Evolutionary conservation across 495 filamentous ascomycete genomes (phyloP), one percentile per base, ranked within the genome.

Genomic region (Thermochaetoides thermophila): DNA sequence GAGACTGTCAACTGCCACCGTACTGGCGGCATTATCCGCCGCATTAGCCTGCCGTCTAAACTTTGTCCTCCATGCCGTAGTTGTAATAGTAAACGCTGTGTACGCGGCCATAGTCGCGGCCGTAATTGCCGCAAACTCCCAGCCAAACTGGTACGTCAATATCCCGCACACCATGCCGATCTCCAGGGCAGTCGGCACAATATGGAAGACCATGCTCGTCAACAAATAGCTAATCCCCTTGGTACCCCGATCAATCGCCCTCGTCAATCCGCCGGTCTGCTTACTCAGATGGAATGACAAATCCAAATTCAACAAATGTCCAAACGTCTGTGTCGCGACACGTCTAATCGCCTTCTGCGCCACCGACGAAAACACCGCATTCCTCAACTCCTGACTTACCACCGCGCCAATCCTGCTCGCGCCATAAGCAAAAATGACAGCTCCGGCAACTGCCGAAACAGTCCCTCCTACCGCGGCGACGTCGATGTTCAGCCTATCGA

Each of bases 151-250:
- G 53, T 87, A 96, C 6, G 87, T 94, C 65, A 91, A 44, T 31
- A 66, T 94, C 35, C 91, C 85, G 50, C 89, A 97, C 1, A 97
- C 89, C 62, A 97, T 80, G 27, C 73, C 72, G 31, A 97, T 95
- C 54, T 97, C 89, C 31, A 97, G 54, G 0, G 85, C 84, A 0
- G 89, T 96, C 0, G 89, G 89, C 11, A 96, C 68, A 26, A 97
- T 81, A 48, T 96, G 91, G 48, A 97, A 96, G 22, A 97, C 85
- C 89, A 97, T 96, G 24, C 86, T 94, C 7, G 83, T 92, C 35
- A 96, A 65, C 36, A 96, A 55, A 50, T 96, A 97, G 56, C 84
- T 94, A 49, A 97, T 97, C 17, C 89, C 89, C 56, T 96, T 96
- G 2, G 89, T 96, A 41, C 89, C 89, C 38, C 89, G 74, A 49